phyloP scores from a whole-genome alignment of 768 basidiomycete genomes.

The Suillus variegatus region DNA sequence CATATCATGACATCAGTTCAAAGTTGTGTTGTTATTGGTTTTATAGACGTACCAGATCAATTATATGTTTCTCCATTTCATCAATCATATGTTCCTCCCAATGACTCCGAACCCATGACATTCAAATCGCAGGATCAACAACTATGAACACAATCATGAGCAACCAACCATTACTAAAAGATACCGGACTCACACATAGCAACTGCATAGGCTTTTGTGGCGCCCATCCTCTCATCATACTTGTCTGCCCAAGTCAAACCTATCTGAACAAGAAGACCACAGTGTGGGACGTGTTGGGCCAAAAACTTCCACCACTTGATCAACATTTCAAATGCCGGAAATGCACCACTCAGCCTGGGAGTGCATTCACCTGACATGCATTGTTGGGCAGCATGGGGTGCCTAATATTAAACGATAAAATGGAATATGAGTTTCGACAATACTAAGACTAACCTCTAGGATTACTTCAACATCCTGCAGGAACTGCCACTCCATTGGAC shows the following conservation, averaged over 20 bases:
- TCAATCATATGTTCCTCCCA: background rate
- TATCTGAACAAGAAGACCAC: background rate
- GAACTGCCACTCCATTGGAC: conserved; percentile 3
- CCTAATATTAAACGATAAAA: conserved; percentile 1
- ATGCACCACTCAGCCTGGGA: conserved; percentile 5
- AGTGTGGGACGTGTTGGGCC: background rate
- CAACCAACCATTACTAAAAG: background rate
- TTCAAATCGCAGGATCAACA: background rate
- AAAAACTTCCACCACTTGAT: background rate
- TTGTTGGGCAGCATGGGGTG: background rate
- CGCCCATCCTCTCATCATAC: background rate
- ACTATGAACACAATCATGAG: background rate
- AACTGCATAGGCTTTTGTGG: background rate
- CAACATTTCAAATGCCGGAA: conserved; percentile 3
- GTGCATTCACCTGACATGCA: background rate
- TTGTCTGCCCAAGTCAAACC: background rate
- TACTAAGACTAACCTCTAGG: conserved; percentile 5
- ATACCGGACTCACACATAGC: background rate
- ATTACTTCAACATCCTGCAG: conserved; percentile 7
- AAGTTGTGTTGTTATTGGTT: background rate
- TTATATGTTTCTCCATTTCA: background rate
- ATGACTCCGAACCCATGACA: background rate
- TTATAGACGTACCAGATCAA: background rate
- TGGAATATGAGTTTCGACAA: background rate
- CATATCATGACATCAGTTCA: background rate